These are phyloP conservation scores for Candida awuae DNA, from an alignment of 805 yeast genomes.

Conservation along the genomic window DNA sequence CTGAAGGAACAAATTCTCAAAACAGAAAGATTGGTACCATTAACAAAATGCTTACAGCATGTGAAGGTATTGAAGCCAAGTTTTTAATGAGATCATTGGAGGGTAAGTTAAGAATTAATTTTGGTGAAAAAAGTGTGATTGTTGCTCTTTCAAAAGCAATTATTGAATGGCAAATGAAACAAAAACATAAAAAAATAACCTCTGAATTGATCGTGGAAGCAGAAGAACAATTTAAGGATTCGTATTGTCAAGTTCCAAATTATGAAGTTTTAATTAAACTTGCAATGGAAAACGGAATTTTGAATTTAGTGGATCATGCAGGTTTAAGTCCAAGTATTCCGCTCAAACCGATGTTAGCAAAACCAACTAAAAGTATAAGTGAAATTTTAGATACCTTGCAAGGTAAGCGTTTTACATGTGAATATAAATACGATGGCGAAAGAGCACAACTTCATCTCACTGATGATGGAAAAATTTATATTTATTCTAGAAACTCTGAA, in stretches of 20 bases:
- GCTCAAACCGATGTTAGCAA: slow-evolving; percentile 95
- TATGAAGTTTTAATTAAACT: slow-evolving; percentile 69
- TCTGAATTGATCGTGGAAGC: slow-evolving; percentile 50
- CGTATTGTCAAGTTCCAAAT: slow-evolving; percentile 85
- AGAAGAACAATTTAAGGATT: slow-evolving; percentile 74
- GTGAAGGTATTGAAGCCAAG: slow-evolving; percentile 83
- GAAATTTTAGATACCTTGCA: slow-evolving; percentile 87
- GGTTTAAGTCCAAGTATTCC: slow-evolving; percentile 88
- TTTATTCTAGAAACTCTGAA: slow-evolving; percentile 92
- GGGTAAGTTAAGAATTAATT: slow-evolving; percentile 85
- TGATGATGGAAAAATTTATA: slow-evolving; percentile 54
- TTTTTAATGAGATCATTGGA: slow-evolving; percentile 83
- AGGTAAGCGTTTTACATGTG: slow-evolving; percentile 83
- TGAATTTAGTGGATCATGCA: slow-evolving; percentile 56
- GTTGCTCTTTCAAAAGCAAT: slow-evolving; percentile 81
- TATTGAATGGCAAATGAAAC: slow-evolving; percentile 46
- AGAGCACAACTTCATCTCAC: slow-evolving; percentile 88
- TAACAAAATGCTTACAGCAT: slow-evolving; percentile 76
- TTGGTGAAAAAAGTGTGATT: slow-evolving; percentile 89
- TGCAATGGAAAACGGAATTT: slow-evolving; percentile 60
- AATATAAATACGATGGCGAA: slow-evolving; percentile 96
- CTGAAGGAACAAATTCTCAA: slow-evolving; percentile 79
- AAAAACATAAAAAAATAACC: slow-evolving; percentile 20
- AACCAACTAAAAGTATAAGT: slow-evolving; percentile 90
- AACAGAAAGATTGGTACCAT: slow-evolving; percentile 67